Evolutionary conservation across 371 early-diverging fungal genomes (phyloP), one percentile per base, ranked within the genome.

Genomic region (Paraphysoderma sedebokerense): DNA sequence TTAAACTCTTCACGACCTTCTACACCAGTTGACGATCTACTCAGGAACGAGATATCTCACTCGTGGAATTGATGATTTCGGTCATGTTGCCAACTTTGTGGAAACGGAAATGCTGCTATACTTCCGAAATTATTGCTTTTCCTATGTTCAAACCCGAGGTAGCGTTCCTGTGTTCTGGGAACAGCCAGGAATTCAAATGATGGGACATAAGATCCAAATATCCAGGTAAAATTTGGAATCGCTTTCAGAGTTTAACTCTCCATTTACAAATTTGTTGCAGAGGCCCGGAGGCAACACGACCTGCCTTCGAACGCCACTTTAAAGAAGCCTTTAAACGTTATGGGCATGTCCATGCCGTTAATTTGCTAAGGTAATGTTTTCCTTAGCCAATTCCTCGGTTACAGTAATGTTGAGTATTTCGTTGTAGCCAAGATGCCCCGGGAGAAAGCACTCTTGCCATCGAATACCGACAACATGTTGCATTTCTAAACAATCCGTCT

Each of bases 121-220:
- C 15, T 47, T 55, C 1, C 38, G 38, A 5, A 30, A n/a, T 23
- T 24, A 19, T 13, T 33, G 41, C 12, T 49, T 59, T 30, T 47
- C 60, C 3, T 55, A 52, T 40, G 56, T 61, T 4, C 85, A 87
- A 59, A 61, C 89, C 12, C 73, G 99, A 40, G 99, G 99, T 44
- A 88, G 89, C 50, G 88, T 97, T 11, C 90, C 92, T 53, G 82
- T 87, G 22, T 97, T 96, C 52, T 97, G 96, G 96, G 88, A 89
- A 27, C 95, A 95, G 39, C 77, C 77, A 27, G 90, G 92, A 0
- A 52, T 87, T 22, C 89, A 89, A 54, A 56, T 91, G 12, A 74
- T 82, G 27, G 72, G 77, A 22, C 88, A 85, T 49, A 80, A 80
- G 48, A 72, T 90, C 17, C 83, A 80, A 26, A 67, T 93, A 6